Conservation (phyloP, 176 grass and related monocot genomes). For the Phragmites australis region DNA sequence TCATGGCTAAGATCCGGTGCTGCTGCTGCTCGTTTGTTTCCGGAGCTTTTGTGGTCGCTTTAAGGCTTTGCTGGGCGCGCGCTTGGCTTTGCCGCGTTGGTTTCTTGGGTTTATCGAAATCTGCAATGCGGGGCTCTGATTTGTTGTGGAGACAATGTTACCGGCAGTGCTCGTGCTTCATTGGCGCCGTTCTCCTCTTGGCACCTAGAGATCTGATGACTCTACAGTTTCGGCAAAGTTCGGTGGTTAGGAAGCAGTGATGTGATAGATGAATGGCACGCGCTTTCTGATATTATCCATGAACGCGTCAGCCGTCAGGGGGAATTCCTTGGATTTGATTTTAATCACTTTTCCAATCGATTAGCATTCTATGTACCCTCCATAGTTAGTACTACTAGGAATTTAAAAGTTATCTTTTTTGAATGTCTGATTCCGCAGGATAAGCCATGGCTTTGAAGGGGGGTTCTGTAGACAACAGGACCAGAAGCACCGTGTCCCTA, state of each 20-base stretch:
- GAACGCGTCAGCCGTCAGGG: slow-evolving; percentile 23
- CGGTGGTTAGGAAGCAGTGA: slow-evolving; percentile 32
- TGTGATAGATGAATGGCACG: slow-evolving; percentile 10
- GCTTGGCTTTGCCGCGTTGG: neutral
- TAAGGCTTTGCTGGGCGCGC: neutral
- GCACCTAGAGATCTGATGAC: slow-evolving; percentile 17
- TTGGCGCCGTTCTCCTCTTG: neutral
- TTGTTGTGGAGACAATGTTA: neutral
- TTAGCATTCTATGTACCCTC: neutral
- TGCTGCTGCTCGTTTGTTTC: neutral
- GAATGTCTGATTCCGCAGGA: slow-evolving; percentile 23
- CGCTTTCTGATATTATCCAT: slow-evolving; percentile 8
- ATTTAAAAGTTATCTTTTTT: neutral
- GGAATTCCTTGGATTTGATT: slow-evolving; percentile 12
- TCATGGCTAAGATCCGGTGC: neutral
- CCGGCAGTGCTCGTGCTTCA: neutral
- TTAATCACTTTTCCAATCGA: neutral
- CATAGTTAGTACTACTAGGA: neutral
- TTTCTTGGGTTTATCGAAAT: neutral
- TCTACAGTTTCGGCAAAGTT: slow-evolving; percentile 17
- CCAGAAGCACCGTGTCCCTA: slow-evolving; percentile 64
- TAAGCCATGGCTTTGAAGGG: slow-evolving; percentile 67
- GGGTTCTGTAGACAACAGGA: slow-evolving; percentile 63
- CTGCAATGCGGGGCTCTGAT: neutral
- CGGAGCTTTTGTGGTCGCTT: neutral